Evolutionary conservation across 2,329 filamentous ascomycete species (phyloP), one percentile per base, ranked within the genome.

Genomic region (Exophiala viscosa): DNA sequence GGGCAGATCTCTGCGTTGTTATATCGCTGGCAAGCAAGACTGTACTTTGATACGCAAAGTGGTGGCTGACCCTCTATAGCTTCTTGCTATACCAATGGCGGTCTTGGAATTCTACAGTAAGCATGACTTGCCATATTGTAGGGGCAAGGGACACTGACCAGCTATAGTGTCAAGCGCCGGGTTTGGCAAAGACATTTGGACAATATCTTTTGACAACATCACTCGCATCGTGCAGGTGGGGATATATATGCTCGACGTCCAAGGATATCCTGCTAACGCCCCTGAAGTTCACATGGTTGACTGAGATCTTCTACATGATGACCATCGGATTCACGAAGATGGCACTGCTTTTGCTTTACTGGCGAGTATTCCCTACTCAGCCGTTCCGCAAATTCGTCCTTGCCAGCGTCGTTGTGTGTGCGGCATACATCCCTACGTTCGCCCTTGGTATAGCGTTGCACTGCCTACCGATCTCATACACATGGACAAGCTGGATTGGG

Each of bases 341-440:
- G 3, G 73, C 78, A 0, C 68, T 83, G 18, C 66, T 83, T 1
- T 70, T 77, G 60, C 81, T 83, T 64, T 82, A 81, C 59, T 66
- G 79, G 4, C 73, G 77, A 47, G 76, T 83, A 50, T 83, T 83
- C 55, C 76, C 76, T 0, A 61, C 65, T 0, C 54, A 47, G 0
- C 51, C 43, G 2, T 70, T 79, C 8, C 69, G 70, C 11, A 66
- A 65, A 5, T 42, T 76, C 10, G 66, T 80, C 5, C 73, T 70
- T 66, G 68, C 54, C n/a, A 76, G 75, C 0, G 59, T 78, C 33
- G 58, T 60, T 3, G 68, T 77, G 48, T 71, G 70, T 40, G 35
- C 63, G 4, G 7, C 72, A 1, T 76, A 70, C 47, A 74, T 75
- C 2, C 2, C 74, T 13, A 58, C 65, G 2, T 81, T 77, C 34